Conservation (phyloP, 805 yeast species). For the Hanseniaspora taiwanica region DNA sequence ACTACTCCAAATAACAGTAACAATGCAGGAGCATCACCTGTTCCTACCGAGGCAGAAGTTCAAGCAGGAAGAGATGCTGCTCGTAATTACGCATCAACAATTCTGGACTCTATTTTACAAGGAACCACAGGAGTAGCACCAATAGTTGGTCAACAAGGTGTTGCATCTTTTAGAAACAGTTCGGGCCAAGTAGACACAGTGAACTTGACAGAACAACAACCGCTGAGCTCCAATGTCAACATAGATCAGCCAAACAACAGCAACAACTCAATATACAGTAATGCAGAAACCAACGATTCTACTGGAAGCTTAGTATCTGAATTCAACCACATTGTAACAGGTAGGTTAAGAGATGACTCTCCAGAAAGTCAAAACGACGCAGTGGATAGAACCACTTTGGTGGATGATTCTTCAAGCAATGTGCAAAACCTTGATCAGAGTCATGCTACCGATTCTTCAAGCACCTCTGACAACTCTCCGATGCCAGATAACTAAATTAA, state of each 20-base stretch:
- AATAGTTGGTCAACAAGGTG: constrained; percentile 12
- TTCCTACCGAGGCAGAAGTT: background rate
- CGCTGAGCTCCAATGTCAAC: constrained; percentile 1
- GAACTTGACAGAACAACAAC: constrained; percentile 8
- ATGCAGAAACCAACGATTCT: background rate
- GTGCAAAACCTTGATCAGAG: too few relatives aligned
- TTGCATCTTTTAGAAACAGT: constrained; percentile 20
- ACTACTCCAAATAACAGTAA: background rate
- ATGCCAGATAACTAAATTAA: too few relatives aligned
- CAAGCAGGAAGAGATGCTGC: constrained; percentile 1
- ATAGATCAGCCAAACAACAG: background rate
- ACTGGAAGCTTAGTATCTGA: too few relatives aligned
- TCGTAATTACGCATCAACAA: background rate
- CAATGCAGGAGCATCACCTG: background rate
- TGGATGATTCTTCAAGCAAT: background rate
- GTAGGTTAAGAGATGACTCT: too few relatives aligned
- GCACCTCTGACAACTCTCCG: too few relatives aligned
- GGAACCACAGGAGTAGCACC: background rate
- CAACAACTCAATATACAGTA: background rate
- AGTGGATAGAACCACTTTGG: background rate
- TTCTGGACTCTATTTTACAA: background rate
- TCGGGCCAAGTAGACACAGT: constrained; percentile 17
- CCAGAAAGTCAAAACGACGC: too few relatives aligned
- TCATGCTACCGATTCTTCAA: too few relatives aligned
- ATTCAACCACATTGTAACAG: too few relatives aligned